Evolutionary conservation across 495 filamentous ascomycete species (phyloP).

Genomic region (Penicillium herquei): DNA sequence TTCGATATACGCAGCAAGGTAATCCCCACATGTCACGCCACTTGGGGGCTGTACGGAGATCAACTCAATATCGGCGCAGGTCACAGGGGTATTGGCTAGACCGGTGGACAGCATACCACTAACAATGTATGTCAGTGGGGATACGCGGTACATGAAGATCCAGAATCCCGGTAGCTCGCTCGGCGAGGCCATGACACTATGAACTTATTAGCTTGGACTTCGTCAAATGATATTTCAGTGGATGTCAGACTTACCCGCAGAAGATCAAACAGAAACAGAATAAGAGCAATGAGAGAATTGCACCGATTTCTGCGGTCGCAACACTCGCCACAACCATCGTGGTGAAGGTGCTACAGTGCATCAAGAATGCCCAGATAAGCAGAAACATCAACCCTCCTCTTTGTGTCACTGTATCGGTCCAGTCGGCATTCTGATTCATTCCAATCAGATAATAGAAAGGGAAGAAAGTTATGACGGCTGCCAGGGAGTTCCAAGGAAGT

Average conservation of each 20-base stretch:
- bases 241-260: conserved; percentile 27
- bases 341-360: conserved; percentile 3
- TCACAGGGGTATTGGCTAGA: conserved; percentile 30
- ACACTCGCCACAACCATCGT: conserved; percentile 5
- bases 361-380: conserved; percentile 43
- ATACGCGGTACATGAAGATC: conserved; percentile 60
- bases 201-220: background rate
- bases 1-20: conserved; percentile 46
- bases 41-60: conserved; percentile 47
- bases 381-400: conserved; percentile 52
- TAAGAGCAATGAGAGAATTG: conserved; percentile 30
- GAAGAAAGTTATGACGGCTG: conserved; percentile 52
- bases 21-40: conserved; percentile 51
- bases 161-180: conserved; percentile 62
- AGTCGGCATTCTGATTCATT: conserved; percentile 41
- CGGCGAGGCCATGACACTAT: conserved; percentile 54
- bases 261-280: conserved; percentile 55
- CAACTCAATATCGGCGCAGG: conserved; percentile 49
- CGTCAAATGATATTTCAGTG: too few relatives aligned
- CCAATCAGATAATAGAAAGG: conserved; percentile 63
- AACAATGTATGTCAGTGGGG: conserved; percentile 51
- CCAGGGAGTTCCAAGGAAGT: conserved; percentile 13
- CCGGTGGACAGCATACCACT: conserved; percentile 41
- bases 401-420: conserved; percentile 35
- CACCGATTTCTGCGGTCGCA: conserved; percentile 29